Base-by-base conservation (phyloP, 805 yeast species). In the Allodekkera sacchari region DNA sequence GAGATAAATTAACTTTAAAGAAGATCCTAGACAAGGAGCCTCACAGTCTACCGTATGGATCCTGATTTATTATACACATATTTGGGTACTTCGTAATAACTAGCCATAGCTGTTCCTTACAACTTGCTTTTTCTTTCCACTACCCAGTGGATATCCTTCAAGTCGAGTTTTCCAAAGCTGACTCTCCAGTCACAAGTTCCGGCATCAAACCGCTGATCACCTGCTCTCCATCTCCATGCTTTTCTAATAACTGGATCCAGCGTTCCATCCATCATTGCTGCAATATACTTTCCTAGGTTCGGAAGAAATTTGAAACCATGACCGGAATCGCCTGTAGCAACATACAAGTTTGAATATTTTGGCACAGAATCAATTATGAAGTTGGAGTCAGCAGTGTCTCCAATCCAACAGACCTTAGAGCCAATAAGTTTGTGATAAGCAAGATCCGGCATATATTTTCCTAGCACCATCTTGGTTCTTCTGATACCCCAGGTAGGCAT, bases 261-360 rank as follows among this genome's bases (percentile, higher is more conserved):
- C 2, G 30, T 34, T 4, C 51, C 55, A 19, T 55, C 53, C 12
- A 63, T 28, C 27, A 43, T 53, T 22, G 45, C 42, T 4, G 37
- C 28, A 13, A 65, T 60, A 36, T 65, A 66, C 30, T 55, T 55
- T 1, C 71, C 71, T 32, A 66, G 61, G 25, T 53, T 60, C 10
- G 72, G 72, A 20, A 66, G 41, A 28, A 63, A 61, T 42, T 66
- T 66, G 42, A 52, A 64, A 2, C 54, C 67, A 42, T 66, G 71
- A 8, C 70, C 67, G 3, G 68, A 56, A 42, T 64, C 70, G 12
- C 71, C 72, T 5, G 63, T 52, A 0, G 68, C 68, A 17, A 66
- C 59, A 29, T 33, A 55, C 1, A 63, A 45, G 17, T 56, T 59
- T 1, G 30, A 22, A 11, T 32, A 39, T 2, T 39, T 33, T 3